A percentile compares a stretch with the other conserved stretches of the same genome.
Evolutionary conservation across 2,329 filamentous ascomycete species (phyloP).

Genomic region (Rosellinia necatrix): DNA sequence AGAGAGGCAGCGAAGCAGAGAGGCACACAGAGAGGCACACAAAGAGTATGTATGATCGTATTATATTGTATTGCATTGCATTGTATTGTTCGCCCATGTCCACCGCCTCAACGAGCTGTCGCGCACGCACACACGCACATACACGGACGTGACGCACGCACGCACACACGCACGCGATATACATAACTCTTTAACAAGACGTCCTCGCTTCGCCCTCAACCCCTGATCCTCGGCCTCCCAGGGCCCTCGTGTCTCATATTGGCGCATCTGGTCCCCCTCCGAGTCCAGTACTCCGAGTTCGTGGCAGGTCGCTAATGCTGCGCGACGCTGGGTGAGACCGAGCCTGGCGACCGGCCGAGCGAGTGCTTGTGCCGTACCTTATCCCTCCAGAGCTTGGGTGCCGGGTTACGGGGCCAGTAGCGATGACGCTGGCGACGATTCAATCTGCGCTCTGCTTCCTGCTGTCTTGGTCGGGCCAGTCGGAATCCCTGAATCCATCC

Average conservation of each 20-base stretch:
- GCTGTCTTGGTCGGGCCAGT: conserved; percentile 17
- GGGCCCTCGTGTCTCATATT: conserved; percentile 18
- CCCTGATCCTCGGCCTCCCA: conserved; percentile 18
- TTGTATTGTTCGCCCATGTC: not conserved
- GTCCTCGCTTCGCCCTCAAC: not conserved
- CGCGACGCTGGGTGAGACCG: conserved; percentile 3
- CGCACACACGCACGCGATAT: not conserved
- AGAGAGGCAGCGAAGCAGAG: no score
- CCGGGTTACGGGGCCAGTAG: not conserved
- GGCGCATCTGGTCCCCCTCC: not conserved
- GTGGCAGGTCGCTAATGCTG: conserved; percentile 4
- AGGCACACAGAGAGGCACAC: no score
- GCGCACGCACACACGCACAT: not conserved
- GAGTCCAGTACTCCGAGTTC: conserved; percentile 20
- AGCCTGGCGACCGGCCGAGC: conserved; percentile 12
- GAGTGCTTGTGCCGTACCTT: conserved; percentile 22
- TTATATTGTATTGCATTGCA: no score
- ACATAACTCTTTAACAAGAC: not conserved
- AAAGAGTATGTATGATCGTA: conserved; percentile 18
- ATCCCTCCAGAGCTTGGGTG: conserved; percentile 6
- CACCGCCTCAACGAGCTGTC: not conserved
- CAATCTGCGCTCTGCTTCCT: not conserved
- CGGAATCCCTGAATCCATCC: conserved; percentile 14
- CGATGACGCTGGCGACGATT: conserved; percentile 14
- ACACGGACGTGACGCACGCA: not conserved